Percentiles rank a stretch among this genome's conserved stretches.
Evolutionary conservation across 2,329 filamentous ascomycete species (phyloP).

Genomic region (Fusarium floridanum): DNA sequence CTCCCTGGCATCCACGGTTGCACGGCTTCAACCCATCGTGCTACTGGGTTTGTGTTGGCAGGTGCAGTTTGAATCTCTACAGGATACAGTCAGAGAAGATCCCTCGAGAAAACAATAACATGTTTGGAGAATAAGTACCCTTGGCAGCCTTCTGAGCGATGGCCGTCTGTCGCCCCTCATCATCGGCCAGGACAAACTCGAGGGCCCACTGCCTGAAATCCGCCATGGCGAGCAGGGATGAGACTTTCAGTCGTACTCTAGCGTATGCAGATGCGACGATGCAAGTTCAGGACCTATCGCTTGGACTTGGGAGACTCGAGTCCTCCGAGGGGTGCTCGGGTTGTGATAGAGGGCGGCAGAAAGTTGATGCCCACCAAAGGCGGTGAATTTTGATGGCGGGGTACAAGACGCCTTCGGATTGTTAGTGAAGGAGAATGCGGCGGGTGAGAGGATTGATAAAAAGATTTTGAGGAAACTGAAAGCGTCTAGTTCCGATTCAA

Average conservation of each 20-base stretch:
- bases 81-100: constrained; percentile 21
- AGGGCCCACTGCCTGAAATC: constrained; percentile 66
- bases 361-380: constrained; percentile 42
- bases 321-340: constrained; percentile 14
- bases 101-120: not conserved
- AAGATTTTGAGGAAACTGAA: not conserved
- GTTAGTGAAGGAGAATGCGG: not conserved
- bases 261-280: not conserved
- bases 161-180: constrained; percentile 55
- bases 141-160: constrained; percentile 62
- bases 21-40: constrained; percentile 68
- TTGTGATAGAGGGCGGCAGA: constrained; percentile 34
- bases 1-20: constrained; percentile 66
- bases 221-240: constrained; percentile 55
- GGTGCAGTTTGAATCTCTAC: constrained; percentile 61
- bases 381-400: constrained; percentile 46
- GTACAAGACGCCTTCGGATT: constrained; percentile 20
- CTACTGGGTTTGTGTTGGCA: constrained; percentile 60
- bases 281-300: not conserved
- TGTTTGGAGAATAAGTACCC: constrained; percentile 45
- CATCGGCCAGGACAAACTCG: constrained; percentile 66
- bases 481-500: not conserved
- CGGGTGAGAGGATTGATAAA: not conserved
- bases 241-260: not conserved
- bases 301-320: not conserved